Conservation (phyloP, 257 asterid genomes). For the Jasminum sambac region DNA sequence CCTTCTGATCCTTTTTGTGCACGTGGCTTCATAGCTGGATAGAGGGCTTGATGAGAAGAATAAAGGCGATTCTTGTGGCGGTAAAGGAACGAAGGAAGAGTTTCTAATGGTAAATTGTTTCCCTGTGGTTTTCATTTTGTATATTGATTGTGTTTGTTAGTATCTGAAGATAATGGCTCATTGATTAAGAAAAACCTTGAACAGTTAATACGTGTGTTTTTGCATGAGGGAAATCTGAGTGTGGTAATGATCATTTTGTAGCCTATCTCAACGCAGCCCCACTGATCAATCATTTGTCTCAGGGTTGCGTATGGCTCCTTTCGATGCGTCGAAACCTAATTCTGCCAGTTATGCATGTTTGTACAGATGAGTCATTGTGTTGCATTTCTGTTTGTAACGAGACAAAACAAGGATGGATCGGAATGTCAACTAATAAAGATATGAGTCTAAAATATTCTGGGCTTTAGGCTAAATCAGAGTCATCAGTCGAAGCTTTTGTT, state of each 20-base stretch:
- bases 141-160: background rate
- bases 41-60: conserved; percentile 8
- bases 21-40: conserved; percentile 1
- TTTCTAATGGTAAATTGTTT: background rate
- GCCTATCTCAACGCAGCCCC: background rate
- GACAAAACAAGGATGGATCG: conserved; percentile 9
- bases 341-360: background rate
- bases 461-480: conserved; percentile 18
- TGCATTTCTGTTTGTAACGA: background rate
- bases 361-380: background rate
- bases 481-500: conserved; percentile 6
- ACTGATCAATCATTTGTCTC: background rate
- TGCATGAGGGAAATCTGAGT: background rate
- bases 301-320: background rate
- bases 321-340: background rate
- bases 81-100: background rate
- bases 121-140: background rate
- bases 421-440: conserved; percentile 1
- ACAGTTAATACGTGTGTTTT: background rate
- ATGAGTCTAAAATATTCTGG: background rate
- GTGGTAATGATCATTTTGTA: background rate
- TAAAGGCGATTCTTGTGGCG: conserved; percentile 13
- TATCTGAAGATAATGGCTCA: conserved; percentile 6
- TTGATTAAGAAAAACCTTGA: conserved; percentile 12
- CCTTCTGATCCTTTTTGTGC: background rate